Base-by-base conservation (phyloP, 768 basidiomycete species). In the Termitomyces bulborhizus region DNA sequence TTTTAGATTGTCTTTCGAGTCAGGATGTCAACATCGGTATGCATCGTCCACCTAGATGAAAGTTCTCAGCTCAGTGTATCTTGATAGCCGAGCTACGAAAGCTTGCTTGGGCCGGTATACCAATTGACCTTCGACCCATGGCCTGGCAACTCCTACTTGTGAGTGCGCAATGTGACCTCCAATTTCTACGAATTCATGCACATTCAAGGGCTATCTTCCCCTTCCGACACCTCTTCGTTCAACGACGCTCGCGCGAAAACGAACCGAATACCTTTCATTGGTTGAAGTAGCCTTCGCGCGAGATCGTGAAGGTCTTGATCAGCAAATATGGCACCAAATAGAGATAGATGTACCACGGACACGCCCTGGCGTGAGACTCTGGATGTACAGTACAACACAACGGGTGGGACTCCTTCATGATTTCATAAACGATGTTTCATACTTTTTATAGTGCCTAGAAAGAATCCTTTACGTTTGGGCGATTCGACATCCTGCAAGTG, bases 261-360 rank as follows among this genome's bases (percentile, higher is more conserved):
- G 97, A 43, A 83, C 84, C 62, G 97, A 98, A 70, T 98, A 98
- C 68, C 79, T 83, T 40, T 90, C 90, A 15, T 79, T 98, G 57
- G 95, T 96, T 7, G 83, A 91, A 60, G 76, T 94, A 16, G 87
- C 97, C 15, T 99, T 98, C 68, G 84, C 89, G 12, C 81, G 90
- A 39, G 93, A 93, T 55, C 81, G 83, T 31, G 86, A 89, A 54
- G 86, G 89, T 0, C 78, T 96, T 31, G 96, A 99, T 69, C 93
- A 94, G 63, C 90, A 92, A 70, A 96, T 98, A 66, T 98, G 97
- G 97, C 97, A 98, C 71, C 97, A 99, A 70, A 98, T 98, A 62
- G 93, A 93, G 66, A 98, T 98, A 57, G 97, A 99, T 65, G 96
- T 98, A 6, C 97, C 97, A 11, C 79, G 97, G 51, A 99, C 97